Evolutionary conservation across 2,329 filamentous ascomycete genomes (phyloP).

Genomic region (Metarhizium rileyi): DNA sequence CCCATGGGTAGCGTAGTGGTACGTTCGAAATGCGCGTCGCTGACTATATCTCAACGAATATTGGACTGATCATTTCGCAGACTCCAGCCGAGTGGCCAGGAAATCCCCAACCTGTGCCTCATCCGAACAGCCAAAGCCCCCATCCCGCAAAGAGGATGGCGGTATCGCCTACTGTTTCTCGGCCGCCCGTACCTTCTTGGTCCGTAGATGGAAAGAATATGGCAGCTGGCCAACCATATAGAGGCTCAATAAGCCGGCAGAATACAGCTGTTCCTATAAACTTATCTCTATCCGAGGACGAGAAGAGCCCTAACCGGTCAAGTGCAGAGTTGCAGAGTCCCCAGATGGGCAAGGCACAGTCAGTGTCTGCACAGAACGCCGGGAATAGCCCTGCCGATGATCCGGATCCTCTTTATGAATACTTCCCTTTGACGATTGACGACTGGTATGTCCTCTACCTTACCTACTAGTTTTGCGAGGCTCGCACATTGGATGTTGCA

Average conservation of each 20-base stretch:
- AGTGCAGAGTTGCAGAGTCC: conserved; percentile 43
- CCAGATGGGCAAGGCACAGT: conserved; percentile 30
- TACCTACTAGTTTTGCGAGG: neutral
- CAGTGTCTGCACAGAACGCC: conserved; percentile 23
- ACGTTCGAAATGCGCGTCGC: conserved; percentile 6
- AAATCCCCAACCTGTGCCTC: conserved; percentile 24
- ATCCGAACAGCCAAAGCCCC: conserved; percentile 26
- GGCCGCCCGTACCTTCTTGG: conserved; percentile 46
- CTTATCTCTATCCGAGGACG: conserved; percentile 50
- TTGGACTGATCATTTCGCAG: conserved; percentile 14
- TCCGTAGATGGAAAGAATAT: conserved; percentile 24
- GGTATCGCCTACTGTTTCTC: conserved; percentile 38
- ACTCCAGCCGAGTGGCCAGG: conserved; percentile 33
- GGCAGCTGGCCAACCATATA: conserved; percentile 11
- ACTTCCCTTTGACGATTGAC: conserved; percentile 83
- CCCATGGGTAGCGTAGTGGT: conserved; percentile 26
- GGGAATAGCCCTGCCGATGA: conserved; percentile 61
- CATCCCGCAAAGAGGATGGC: conserved; percentile 44
- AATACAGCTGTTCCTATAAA: conserved; percentile 33
- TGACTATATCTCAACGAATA: conserved; percentile 8
- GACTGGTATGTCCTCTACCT: conserved; percentile 52
- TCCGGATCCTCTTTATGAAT: conserved; percentile 82
- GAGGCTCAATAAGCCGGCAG: conserved; percentile 16
- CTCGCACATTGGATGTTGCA: neutral
- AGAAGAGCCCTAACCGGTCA: conserved; percentile 44